Evolutionary conservation across 352 stramenopile genomes (phyloP), one percentile per base, ranked within the genome.

Genomic region (Globisporangium echinulatum): DNA sequence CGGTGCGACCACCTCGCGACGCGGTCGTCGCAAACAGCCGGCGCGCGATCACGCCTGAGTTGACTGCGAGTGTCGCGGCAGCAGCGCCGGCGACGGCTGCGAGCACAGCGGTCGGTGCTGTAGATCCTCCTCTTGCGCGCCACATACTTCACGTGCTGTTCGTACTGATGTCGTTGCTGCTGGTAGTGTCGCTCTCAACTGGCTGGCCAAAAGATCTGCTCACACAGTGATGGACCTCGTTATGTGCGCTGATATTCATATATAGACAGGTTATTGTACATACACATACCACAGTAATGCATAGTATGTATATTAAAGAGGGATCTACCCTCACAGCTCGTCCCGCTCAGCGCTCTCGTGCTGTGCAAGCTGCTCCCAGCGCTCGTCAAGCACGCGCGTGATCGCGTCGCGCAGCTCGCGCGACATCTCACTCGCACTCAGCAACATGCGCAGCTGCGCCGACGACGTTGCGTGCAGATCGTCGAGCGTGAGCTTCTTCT

Each of bases 391-490:
- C 33, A 88, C 80, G 15, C 52, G 51, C 6, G 67, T 72, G 47
- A 87, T 76, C 15, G 75, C 72, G 3, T 61, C 58, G 3, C 73
- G 70, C 0, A 88, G 68, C 15, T 75, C 54, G 1, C 49, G 52
- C 6, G 71, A 82, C 53, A 75, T 70, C 10, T 75, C 65, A 0
- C 43, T 49, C 1, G 57, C 62, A 0, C 36, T 53, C 9, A 89
- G 61, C 5, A 89, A 37, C 52, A 73, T 70, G 2, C 77, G 74
- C 13, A 89, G 71, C 46, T 85, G 71, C 43, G 74, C 76, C 17
- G 79, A 79, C 25, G 77, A 49, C 77, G 81, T 85, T 0, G 42
- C 54, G 1, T 79, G 55, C 0, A 87, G 69, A 9, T 84, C 68
- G 0, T 72, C 61, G 7, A 81, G 64, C 5, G 66, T 78, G 52